Evolutionary conservation across 176 grass and related monocot genomes (phyloP).

Genomic region (Musa acuminata): DNA sequence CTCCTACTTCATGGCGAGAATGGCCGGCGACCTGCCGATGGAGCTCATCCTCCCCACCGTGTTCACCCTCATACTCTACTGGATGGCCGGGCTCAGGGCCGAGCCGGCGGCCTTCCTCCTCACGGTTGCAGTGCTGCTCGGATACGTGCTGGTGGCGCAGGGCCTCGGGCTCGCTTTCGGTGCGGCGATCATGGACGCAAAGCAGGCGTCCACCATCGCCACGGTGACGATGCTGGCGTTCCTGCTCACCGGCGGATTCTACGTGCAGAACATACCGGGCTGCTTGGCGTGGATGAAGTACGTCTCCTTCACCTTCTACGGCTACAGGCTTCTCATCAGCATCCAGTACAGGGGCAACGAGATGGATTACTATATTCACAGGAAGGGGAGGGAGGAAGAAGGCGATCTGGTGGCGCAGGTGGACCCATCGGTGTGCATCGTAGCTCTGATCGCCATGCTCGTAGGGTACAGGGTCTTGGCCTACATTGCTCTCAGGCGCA

Average conservation of each 20-base stretch:
- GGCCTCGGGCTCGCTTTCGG: slow-evolving; percentile 74
- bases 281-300: slow-evolving; percentile 93
- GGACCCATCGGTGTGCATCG: slow-evolving; percentile 14
- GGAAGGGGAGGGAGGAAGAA: neutral
- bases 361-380: slow-evolving; percentile 13
- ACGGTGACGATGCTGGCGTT: slow-evolving; percentile 84
- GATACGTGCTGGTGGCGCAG: slow-evolving; percentile 70
- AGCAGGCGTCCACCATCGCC: slow-evolving; percentile 64
- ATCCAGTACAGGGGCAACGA: slow-evolving; percentile 56
- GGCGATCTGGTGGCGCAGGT: slow-evolving; percentile 20
- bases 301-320: slow-evolving; percentile 88
- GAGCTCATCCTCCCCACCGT: slow-evolving; percentile 69
- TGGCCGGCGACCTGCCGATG: slow-evolving; percentile 87
- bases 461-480: slow-evolving; percentile 61
- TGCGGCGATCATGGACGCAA: slow-evolving; percentile 82
- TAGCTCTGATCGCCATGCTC: slow-evolving; percentile 59
- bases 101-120: slow-evolving; percentile 48
- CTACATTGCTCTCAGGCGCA: slow-evolving; percentile 55
- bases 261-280: slow-evolving; percentile 58
- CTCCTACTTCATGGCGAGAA: slow-evolving; percentile 72
- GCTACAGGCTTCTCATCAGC: slow-evolving; percentile 66
- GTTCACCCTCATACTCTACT: slow-evolving; percentile 67
- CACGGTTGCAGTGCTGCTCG: slow-evolving; percentile 46
- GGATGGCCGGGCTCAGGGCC: slow-evolving; percentile 77
- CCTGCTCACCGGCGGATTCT: slow-evolving; percentile 86